Evolutionary conservation across 106 monocot genomes (phyloP), one percentile per base, ranked within the genome.

Genomic region (Cymbidium sinense): DNA sequence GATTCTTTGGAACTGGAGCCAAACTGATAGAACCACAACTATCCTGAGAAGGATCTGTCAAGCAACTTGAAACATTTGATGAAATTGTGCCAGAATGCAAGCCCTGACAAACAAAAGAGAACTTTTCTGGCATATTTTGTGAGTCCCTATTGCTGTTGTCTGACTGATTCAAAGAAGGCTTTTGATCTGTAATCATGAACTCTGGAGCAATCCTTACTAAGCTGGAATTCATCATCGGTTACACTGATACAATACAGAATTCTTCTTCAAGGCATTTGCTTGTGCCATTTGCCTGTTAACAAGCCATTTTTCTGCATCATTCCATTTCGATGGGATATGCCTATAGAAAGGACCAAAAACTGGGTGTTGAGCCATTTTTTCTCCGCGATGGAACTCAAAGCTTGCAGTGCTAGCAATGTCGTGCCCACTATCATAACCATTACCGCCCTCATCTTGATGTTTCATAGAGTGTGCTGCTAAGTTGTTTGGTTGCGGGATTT

Each of bases 251-350:
- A 76, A 82, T 9, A 69, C 34, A n/a, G 64, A 67, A 37, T 77
- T 51, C 79, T 81, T 98, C 79, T 88, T 98, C 20, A 73, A 77
- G 50, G 43, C 65, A 79, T 88, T 88, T 1, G 82, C 70, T 25
- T 85, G 83, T 67, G 77, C 70, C 10, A 76, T 21, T 74, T 87
- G 90, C 30, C 88, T 76, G 31, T 80, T 83, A 0, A 85, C 50
- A 21, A 98, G 81, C 98, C 94, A 94, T 80, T 94, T 92, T 81
- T 98, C 94, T 0, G 92, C 98, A 81, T 94, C 98, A 74, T 94
- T 94, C 98, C 98, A 98, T 76, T 98, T 98, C 0, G 98, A 98
- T 20, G 94, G 94, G 34, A 94, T 25, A 27, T 88, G 86, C 79
- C 90, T 85, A 7, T 50, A 80, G 70, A 96, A 89, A 23, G 82